These are phyloP conservation scores for slime mould (Dictyostelium discoideum) DNA, from an alignment of 78 protist genomes.

Conservation along the genomic window dicty_2.7 NC_007090.3:4390001-4390500, in stretches of 20 bases:
- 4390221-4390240: neutral
- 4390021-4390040: neutral
- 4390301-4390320: neutral
- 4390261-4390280: no score
- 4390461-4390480: no score
- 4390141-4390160: neutral
- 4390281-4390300: no score
- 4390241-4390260: no score
- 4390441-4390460: no score
- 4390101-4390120: no score
- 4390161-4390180: neutral
- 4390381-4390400: no score
- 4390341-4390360: neutral
- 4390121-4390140: neutral
- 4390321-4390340: no score
- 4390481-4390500: neutral
- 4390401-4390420: no score
- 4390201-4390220: neutral
- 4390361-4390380: neutral
- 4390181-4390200: neutral
- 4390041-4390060: no score
- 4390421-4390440: no score
- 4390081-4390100: no score
- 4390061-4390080: neutral
- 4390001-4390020: neutral